phyloP scores from a whole-genome alignment of 2,329 filamentous ascomycete genomes.

The Aspergillus ibericus region DNA sequence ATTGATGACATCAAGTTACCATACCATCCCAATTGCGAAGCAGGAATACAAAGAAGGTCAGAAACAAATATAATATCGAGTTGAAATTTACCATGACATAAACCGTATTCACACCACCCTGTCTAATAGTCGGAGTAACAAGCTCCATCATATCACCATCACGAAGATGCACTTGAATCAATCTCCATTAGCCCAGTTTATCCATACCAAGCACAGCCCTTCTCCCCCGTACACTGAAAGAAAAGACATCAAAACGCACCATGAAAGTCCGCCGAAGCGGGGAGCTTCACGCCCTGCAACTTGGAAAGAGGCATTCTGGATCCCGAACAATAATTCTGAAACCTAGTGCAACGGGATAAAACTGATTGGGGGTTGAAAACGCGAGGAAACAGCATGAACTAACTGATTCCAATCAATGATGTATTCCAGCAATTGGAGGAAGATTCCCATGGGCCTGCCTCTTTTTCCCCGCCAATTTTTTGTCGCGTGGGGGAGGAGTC shows the following conservation, averaged over 20 bases:
- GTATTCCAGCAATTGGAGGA: constrained; percentile 5
- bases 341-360: not conserved
- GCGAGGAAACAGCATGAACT: constrained; percentile 2
- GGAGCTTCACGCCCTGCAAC: constrained; percentile 51
- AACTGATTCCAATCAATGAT: not conserved
- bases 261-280: constrained; percentile 66
- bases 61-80: constrained; percentile 6
- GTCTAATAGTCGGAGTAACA: constrained; percentile 55
- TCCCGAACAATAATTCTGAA: constrained; percentile 2
- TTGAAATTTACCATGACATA: constrained; percentile 51
- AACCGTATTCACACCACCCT: constrained; percentile 66
- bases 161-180: constrained; percentile 61
- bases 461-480: constrained; percentile 30
- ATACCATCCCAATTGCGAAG: not conserved
- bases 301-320: constrained; percentile 35
- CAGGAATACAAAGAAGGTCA: not conserved
- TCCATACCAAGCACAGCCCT: not conserved
- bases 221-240: constrained; percentile 8
- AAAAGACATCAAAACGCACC: constrained; percentile 28
- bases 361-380: not conserved
- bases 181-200: constrained; percentile 4
- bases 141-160: constrained; percentile 64
- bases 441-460: too few species aligned
- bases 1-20: constrained; percentile 20
- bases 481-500: constrained; percentile 10